These are phyloP conservation scores for Naganishia antarctica DNA, from an alignment of 768 basidiomycete genomes.

Conservation along the genomic window DNA sequence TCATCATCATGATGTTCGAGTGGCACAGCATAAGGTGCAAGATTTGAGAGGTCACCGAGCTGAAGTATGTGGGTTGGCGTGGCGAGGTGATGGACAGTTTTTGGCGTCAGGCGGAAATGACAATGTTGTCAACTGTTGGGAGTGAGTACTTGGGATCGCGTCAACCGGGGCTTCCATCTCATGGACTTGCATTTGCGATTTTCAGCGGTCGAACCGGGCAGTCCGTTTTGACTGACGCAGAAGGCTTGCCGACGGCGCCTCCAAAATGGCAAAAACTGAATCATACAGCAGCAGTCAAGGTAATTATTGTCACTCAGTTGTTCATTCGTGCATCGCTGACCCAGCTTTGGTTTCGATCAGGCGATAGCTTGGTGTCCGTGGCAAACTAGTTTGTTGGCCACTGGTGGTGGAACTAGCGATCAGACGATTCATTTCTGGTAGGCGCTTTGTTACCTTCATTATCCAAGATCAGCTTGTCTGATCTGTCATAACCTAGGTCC, in stretches of 20 bases:
- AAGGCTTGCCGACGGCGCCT: slow-evolving; percentile 42
- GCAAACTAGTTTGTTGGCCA: slow-evolving; percentile 83
- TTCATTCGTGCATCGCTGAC: neutral
- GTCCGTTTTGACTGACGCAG: slow-evolving; percentile 40
- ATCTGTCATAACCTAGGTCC: slow-evolving; percentile 24
- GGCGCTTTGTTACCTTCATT: neutral
- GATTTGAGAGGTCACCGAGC: slow-evolving; percentile 84
- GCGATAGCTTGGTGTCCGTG: slow-evolving; percentile 97
- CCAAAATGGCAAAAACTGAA: slow-evolving; percentile 87
- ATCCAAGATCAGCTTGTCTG: neutral
- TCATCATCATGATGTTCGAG: slow-evolving; percentile 90
- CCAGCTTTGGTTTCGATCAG: slow-evolving; percentile 51
- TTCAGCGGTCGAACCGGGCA: slow-evolving; percentile 46
- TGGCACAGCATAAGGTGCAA: slow-evolving; percentile 80
- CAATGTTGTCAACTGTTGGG: slow-evolving; percentile 98
- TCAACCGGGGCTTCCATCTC: slow-evolving; percentile 45
- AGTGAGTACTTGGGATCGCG: slow-evolving; percentile 60
- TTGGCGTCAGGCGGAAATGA: slow-evolving; percentile 95
- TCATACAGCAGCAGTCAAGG: slow-evolving; percentile 73
- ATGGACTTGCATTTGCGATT: neutral
- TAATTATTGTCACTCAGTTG: slow-evolving; percentile 23
- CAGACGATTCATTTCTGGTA: slow-evolving; percentile 53
- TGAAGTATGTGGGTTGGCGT: slow-evolving; percentile 79
- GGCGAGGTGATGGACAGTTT: slow-evolving; percentile 77
- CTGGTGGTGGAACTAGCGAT: slow-evolving; percentile 92